Evolutionary conservation across 495 filamentous ascomycete genomes (phyloP).

Genomic region (Amorphotheca resinae): DNA sequence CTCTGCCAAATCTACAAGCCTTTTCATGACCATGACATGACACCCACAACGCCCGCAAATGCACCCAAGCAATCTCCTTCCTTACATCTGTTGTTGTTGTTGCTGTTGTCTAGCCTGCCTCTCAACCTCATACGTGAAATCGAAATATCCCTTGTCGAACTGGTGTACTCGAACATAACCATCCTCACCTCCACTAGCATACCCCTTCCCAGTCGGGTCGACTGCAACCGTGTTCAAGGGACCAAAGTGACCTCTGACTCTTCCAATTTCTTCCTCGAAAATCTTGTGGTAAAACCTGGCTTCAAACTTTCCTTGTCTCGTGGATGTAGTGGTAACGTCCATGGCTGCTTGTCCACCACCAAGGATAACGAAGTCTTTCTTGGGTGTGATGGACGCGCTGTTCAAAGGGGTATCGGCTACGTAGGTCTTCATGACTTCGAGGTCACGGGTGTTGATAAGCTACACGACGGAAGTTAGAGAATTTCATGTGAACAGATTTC

Average conservation of each 20-base stretch:
- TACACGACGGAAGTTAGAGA: conserved; percentile 54
- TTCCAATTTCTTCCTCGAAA: conserved; percentile 95
- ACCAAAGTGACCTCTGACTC: conserved; percentile 94
- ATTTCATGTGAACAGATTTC: conserved; percentile 27
- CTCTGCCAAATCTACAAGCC: conserved; percentile 10
- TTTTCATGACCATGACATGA: conserved; percentile 11
- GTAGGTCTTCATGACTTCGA: conserved; percentile 89
- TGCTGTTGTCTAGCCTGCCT: conserved; percentile 29
- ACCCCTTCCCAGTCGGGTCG: conserved; percentile 79
- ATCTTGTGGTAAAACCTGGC: conserved; percentile 98
- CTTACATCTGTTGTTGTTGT: conserved; percentile 1
- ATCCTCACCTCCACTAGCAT: conserved; percentile 91
- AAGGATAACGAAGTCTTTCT: conserved; percentile 94
- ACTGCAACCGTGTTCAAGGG: conserved; percentile 53
- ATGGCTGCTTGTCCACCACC: conserved; percentile 97
- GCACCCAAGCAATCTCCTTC: conserved; percentile 9
- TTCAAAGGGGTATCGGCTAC: conserved; percentile 90
- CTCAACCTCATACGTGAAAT: conserved; percentile 98
- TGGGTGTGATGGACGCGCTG: conserved; percentile 80
- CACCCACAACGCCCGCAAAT: conserved; percentile 19
- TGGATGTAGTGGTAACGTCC: conserved; percentile 94
- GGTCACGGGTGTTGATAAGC: conserved; percentile 69
- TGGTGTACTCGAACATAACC: conserved; percentile 97
- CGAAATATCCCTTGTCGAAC: conserved; percentile 96
- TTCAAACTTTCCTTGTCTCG: conserved; percentile 96